These are phyloP conservation scores for Calonectria multiphialidica DNA, from an alignment of 2,329 filamentous ascomycete genomes.

Conservation along the genomic window DNA sequence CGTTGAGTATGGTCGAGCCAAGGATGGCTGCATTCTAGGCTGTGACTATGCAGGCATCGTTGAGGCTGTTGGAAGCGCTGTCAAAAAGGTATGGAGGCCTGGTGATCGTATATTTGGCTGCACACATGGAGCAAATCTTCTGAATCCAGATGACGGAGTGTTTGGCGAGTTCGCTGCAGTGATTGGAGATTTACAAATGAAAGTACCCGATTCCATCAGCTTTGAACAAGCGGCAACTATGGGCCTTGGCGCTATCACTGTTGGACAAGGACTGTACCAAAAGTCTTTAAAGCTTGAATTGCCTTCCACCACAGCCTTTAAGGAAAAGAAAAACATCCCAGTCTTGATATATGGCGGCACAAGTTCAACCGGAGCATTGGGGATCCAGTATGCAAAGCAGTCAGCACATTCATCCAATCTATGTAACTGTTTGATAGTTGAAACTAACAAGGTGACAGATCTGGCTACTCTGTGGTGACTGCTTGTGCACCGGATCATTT, in stretches of 20 bases:
- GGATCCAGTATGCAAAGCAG: conserved; percentile 57
- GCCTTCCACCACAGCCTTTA: conserved; percentile 52
- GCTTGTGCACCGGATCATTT: conserved; percentile 54
- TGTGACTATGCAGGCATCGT: conserved; percentile 62
- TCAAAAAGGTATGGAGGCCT: conserved; percentile 51
- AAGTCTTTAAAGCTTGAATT: conserved; percentile 55
- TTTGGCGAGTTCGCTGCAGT: conserved; percentile 55
- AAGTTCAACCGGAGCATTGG: conserved; percentile 68
- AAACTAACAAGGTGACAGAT: conserved; percentile 19
- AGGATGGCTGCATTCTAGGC: conserved; percentile 45
- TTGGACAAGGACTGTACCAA: conserved; percentile 58
- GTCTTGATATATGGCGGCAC: conserved; percentile 62
- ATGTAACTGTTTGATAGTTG: background rate
- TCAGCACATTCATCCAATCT: background rate
- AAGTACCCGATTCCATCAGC: conserved; percentile 58
- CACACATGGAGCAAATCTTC: conserved; percentile 47
- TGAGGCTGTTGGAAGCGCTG: conserved; percentile 56
- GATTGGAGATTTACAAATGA: conserved; percentile 56
- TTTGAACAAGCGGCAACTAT: conserved; percentile 60
- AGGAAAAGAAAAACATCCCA: conserved; percentile 48
- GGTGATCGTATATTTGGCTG: conserved; percentile 62
- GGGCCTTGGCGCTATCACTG: conserved; percentile 55
- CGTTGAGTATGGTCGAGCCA: conserved; percentile 30
- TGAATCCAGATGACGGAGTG: conserved; percentile 55
- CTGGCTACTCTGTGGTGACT: conserved; percentile 53